phyloP scores from a whole-genome alignment of 2,329 filamentous ascomycete genomes.

The Hortaea sp. region DNA sequence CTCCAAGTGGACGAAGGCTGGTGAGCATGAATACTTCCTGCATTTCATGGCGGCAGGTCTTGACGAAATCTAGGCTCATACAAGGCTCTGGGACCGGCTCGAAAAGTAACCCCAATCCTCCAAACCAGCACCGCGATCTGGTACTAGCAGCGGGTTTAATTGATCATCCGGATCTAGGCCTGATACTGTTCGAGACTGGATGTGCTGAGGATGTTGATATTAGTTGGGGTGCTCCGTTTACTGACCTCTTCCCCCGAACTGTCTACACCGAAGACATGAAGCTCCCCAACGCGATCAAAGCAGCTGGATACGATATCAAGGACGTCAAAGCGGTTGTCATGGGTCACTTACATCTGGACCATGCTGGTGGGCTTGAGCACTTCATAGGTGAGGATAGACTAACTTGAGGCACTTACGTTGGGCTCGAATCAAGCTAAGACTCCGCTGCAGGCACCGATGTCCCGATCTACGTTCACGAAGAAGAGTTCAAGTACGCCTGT shows the following conservation, averaged over 20 bases:
- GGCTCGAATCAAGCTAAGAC: too few relatives aligned
- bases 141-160: neutral
- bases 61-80: too few relatives aligned
- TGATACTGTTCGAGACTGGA: neutral
- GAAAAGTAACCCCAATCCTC: neutral
- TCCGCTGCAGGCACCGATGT: slow-evolving; percentile 19
- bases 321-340: slow-evolving; percentile 29
- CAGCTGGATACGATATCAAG: slow-evolving; percentile 25
- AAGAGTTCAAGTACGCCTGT: slow-evolving; percentile 29
- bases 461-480: slow-evolving; percentile 28
- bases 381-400: slow-evolving; percentile 11
- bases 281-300: slow-evolving; percentile 5
- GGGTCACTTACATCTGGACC: slow-evolving; percentile 29
- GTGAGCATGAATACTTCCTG: neutral
- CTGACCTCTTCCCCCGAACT: slow-evolving; percentile 25
- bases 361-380: slow-evolving; percentile 26
- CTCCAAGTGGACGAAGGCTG: neutral
- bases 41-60: too few relatives aligned
- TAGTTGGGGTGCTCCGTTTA: slow-evolving; percentile 12
- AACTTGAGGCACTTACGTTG: too few relatives aligned
- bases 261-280: slow-evolving; percentile 8
- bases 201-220: neutral
- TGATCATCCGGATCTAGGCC: neutral
- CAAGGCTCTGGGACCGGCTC: too few relatives aligned
- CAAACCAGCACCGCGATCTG: neutral